A percentile compares a stretch with the other conserved stretches of the same genome.
Conservation (phyloP, 1,284 basidiomycete genomes). For the Tilletia horrida region DNA sequence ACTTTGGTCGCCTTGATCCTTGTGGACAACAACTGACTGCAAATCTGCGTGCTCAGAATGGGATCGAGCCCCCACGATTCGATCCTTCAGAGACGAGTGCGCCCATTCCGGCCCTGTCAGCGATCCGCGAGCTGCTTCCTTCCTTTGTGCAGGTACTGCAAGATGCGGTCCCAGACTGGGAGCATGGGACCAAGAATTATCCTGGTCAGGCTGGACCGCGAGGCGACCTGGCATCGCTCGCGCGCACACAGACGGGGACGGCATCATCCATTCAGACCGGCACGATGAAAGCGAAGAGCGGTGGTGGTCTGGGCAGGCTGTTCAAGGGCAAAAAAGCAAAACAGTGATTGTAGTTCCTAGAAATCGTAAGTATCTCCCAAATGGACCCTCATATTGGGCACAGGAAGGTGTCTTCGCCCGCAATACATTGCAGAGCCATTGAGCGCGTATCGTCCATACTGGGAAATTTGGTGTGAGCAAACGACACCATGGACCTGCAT, state of each 20-base stretch:
- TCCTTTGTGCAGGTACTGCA: not conserved
- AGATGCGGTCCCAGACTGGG: constrained; percentile 8
- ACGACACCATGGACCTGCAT: too few relatives aligned
- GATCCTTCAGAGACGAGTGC: not conserved
- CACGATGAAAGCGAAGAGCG: not conserved
- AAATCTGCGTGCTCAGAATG: not conserved
- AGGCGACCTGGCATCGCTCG: not conserved
- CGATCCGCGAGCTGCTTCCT: constrained; percentile 11
- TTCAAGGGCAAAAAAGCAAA: not conserved
- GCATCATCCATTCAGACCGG: not conserved
- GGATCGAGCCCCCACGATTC: not conserved
- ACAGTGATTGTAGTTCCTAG: too few relatives aligned
- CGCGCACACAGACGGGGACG: not conserved
- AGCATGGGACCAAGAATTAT: not conserved
- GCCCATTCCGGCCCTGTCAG: not conserved
- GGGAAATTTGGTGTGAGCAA: too few relatives aligned
- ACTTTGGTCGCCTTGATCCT: constrained; percentile 42
- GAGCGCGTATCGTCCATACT: too few relatives aligned
- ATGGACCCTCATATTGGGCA: too few relatives aligned
- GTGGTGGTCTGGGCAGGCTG: constrained; percentile 1
- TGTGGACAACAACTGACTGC: constrained; percentile 34
- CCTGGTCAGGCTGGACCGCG: not conserved
- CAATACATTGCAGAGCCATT: too few relatives aligned
- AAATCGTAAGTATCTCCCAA: too few relatives aligned
- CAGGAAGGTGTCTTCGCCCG: too few relatives aligned